A percentile compares a stretch with the other conserved stretches of the same genome.
Evolutionary conservation across 257 asterid species (phyloP).

Genomic region (Lithospermum erythrorhizon): DNA sequence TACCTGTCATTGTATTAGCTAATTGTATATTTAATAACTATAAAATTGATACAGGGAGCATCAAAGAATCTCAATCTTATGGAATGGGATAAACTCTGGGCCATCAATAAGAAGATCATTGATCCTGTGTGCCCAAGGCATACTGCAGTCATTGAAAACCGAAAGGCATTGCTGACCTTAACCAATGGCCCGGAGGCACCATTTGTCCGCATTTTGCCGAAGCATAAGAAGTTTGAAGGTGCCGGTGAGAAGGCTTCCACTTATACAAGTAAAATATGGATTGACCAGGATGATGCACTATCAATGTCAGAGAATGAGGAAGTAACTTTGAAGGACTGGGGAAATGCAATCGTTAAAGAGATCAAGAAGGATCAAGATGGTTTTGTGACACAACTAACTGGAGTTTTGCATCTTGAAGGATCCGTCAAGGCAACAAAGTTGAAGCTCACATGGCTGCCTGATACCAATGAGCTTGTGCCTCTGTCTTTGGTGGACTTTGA

Average conservation of each 20-base stretch:
- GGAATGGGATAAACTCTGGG: slow-evolving; percentile 99
- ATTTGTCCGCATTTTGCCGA: slow-evolving; percentile 59
- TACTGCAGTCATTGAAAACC: slow-evolving; percentile 70
- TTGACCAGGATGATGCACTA: slow-evolving; percentile 82
- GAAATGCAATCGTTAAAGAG: slow-evolving; percentile 74
- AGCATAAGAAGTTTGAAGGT: slow-evolving; percentile 77
- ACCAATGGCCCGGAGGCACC: slow-evolving; percentile 70
- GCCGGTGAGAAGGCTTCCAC: slow-evolving; percentile 87
- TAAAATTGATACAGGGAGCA: slow-evolving; percentile 56
- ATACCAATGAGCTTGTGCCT: slow-evolving; percentile 52
- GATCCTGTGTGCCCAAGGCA: slow-evolving; percentile 96
- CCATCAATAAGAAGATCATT: slow-evolving; percentile 80
- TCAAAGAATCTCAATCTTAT: slow-evolving; percentile 96
- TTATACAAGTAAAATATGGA: slow-evolving; percentile 61
- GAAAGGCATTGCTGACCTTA: slow-evolving; percentile 44
- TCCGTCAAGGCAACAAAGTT: slow-evolving; percentile 81
- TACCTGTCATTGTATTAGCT: background rate
- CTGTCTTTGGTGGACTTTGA: slow-evolving; percentile 68
- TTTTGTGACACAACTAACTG: slow-evolving; percentile 45
- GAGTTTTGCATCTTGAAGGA: slow-evolving; percentile 85
- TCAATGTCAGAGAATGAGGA: slow-evolving; percentile 65
- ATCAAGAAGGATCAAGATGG: slow-evolving; percentile 73
- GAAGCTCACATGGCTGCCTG: slow-evolving; percentile 91
- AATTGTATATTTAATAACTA: background rate
- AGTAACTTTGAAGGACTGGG: slow-evolving; percentile 93